phyloP scores from a whole-genome alignment of 306 rosid species.

The Coriaria nepalensis region DNA sequence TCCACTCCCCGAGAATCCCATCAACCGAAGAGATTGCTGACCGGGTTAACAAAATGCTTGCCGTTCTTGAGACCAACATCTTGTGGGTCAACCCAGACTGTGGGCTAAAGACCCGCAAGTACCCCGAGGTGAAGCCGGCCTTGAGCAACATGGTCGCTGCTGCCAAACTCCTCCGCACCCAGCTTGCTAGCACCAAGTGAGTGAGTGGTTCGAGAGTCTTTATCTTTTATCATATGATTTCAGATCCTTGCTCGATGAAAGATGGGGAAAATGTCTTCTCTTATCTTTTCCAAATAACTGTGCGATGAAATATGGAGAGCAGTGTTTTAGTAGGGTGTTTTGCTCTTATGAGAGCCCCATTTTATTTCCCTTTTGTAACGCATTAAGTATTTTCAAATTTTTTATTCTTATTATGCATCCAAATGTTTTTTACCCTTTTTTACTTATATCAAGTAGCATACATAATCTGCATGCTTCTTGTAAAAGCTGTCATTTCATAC shows the following conservation, averaged over 20 bases:
- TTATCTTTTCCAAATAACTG: slow-evolving; percentile 7
- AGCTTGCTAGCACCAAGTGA: slow-evolving; percentile 65
- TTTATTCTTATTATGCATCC: too few species aligned
- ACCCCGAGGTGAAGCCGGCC: slow-evolving; percentile 75
- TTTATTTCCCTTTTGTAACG: too few species aligned
- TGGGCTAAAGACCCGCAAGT: slow-evolving; percentile 91
- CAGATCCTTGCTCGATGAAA: slow-evolving; percentile 6
- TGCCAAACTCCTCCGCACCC: slow-evolving; percentile 66
- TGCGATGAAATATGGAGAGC: too few species aligned
- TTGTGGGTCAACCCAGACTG: slow-evolving; percentile 97
- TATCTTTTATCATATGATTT: slow-evolving; percentile 1
- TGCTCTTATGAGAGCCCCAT: too few species aligned
- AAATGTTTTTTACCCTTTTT: too few species aligned
- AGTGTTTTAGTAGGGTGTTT: too few species aligned
- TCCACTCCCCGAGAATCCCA: slow-evolving; percentile 91
- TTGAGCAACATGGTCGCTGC: slow-evolving; percentile 72
- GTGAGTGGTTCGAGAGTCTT: neutral
- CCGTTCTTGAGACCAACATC: slow-evolving; percentile 82
- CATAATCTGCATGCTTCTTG: too few species aligned
- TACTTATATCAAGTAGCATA: too few species aligned
- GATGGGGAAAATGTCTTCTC: neutral
- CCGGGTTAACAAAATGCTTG: slow-evolving; percentile 88
- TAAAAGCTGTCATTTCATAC: too few species aligned
- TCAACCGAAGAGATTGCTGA: slow-evolving; percentile 86
- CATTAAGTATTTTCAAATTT: too few species aligned